Percentiles rank a stretch among this genome's conserved stretches.
phyloP scores from a whole-genome alignment of 768 basidiomycete genomes.

The Boletus pseudopeckii region DNA sequence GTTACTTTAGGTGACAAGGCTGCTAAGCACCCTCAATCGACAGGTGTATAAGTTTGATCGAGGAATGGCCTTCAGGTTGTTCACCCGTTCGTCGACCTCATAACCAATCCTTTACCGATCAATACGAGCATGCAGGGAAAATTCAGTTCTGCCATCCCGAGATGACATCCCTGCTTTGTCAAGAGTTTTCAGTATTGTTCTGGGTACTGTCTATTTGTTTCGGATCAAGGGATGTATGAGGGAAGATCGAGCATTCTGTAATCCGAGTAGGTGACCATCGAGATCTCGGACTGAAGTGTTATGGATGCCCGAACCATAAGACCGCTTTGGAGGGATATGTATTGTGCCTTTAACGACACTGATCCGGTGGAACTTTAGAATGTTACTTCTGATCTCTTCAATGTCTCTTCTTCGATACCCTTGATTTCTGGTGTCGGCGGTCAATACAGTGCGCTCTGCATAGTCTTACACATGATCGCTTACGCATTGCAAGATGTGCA shows the following conservation, averaged over 20 bases:
- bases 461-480: not conserved
- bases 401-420: not conserved
- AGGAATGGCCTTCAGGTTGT: too few species aligned
- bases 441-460: not conserved
- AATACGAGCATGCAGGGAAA: not conserved
- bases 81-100: not conserved
- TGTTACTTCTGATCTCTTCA: not conserved
- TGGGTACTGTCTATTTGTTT: not conserved
- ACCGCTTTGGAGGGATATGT: not conserved
- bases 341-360: not conserved
- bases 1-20: not conserved
- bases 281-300: not conserved
- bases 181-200: not conserved
- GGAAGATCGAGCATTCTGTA: not conserved
- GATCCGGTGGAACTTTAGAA: not conserved
- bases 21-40: not conserved
- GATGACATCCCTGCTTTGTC: not conserved
- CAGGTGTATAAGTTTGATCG: not conserved
- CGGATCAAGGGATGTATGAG: not conserved
- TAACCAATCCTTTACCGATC: not conserved
- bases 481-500: constrained; percentile 8
- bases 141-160: not conserved
- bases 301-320: not conserved
- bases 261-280: not conserved
- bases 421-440: not conserved